phyloP scores from a whole-genome alignment of 2,329 filamentous ascomycete species.

The Trichoderma sp. region DNA sequence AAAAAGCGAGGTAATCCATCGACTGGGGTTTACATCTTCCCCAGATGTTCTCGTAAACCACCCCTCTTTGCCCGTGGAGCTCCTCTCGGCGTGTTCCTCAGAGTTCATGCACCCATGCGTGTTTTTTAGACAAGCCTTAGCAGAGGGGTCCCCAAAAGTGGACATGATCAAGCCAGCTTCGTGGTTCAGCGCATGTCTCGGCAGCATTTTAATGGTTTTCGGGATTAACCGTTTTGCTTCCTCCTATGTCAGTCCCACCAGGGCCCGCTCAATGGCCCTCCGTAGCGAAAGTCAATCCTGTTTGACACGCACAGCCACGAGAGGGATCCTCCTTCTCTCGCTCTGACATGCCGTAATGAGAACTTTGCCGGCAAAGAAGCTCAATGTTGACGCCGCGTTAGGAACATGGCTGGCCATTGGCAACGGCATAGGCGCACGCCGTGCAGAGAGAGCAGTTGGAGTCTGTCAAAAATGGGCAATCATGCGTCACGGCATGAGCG shows the following conservation, averaged over 20 bases:
- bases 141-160: conserved; percentile 5
- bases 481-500: conserved; percentile 36
- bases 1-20: not conserved
- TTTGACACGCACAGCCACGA: not conserved
- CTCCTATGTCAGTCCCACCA: not conserved
- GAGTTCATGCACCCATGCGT: conserved; percentile 11
- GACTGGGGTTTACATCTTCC: not conserved
- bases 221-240: not conserved
- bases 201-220: conserved; percentile 7
- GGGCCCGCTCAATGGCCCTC: not conserved
- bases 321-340: not conserved
- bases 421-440: conserved; percentile 34
- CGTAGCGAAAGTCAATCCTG: not conserved
- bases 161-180: not conserved
- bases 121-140: conserved; percentile 20
- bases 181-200: conserved; percentile 16
- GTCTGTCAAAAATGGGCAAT: conserved; percentile 38
- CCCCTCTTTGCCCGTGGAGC: not conserved
- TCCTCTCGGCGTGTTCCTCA: not conserved
- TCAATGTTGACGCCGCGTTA: not conserved
- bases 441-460: conserved; percentile 36
- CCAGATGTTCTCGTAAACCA: not conserved
- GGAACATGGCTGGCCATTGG: conserved; percentile 36
- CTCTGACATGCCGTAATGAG: not conserved
- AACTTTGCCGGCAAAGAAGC: not conserved